Percentiles rank a stretch among this genome's conserved stretches.
Evolutionary conservation across 2,329 filamentous ascomycete genomes (phyloP).

Genomic region (Thielaviopsis musarum): DNA sequence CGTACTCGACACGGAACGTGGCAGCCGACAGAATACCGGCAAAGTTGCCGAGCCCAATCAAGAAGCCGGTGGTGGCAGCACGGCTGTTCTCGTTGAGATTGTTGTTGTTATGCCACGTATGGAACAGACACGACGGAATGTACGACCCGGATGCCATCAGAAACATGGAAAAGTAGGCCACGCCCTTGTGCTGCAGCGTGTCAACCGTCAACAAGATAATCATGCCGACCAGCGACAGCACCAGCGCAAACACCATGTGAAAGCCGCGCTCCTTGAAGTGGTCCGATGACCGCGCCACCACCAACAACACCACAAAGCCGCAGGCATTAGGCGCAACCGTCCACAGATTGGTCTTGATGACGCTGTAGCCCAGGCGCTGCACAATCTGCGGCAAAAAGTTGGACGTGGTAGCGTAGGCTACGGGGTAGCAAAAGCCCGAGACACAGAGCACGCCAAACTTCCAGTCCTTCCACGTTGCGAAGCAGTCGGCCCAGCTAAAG

Average conservation of each 20-base stretch:
- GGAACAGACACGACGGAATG: slow-evolving; percentile 29
- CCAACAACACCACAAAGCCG: slow-evolving; percentile 28
- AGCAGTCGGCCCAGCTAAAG: slow-evolving; percentile 25
- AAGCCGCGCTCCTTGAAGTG: slow-evolving; percentile 27
- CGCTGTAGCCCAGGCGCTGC: slow-evolving; percentile 25
- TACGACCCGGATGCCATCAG: slow-evolving; percentile 28
- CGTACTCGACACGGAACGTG: slow-evolving; percentile 30
- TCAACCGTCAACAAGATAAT: slow-evolving; percentile 28
- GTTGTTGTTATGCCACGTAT: slow-evolving; percentile 36
- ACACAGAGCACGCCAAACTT: slow-evolving; percentile 27
- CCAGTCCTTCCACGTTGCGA: slow-evolving; percentile 22
- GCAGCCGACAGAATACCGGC: slow-evolving; percentile 28
- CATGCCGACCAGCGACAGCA: slow-evolving; percentile 25
- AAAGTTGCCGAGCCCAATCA: slow-evolving; percentile 31
- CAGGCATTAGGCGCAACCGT: slow-evolving; percentile 31
- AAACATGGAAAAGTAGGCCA: slow-evolving; percentile 34
- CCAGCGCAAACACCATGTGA: slow-evolving; percentile 24
- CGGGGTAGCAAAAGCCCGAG: slow-evolving; percentile 30
- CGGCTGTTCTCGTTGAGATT: slow-evolving; percentile 28
- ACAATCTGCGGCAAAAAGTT: slow-evolving; percentile 33
- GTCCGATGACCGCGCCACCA: slow-evolving; percentile 27
- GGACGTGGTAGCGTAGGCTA: slow-evolving; percentile 24
- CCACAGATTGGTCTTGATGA: slow-evolving; percentile 30
- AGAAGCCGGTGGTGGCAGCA: slow-evolving; percentile 18
- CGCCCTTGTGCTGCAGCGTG: slow-evolving; percentile 22